Base-by-base conservation (phyloP, 352 stramenopile genomes). In the Pythium sp. region DNA sequence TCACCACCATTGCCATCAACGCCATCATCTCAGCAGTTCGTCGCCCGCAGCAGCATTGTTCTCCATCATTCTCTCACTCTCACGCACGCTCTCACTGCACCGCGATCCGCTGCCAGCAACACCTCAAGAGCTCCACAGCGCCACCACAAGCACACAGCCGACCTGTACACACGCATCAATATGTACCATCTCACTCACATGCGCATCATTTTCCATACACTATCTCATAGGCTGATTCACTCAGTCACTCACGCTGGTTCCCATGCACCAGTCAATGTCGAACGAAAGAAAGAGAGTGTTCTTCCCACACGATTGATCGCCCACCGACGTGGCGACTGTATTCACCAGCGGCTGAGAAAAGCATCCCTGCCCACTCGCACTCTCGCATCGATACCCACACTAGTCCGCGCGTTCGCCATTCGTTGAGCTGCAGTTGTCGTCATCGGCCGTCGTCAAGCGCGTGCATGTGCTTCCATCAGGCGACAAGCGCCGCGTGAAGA, bases 341-440 rank as follows among this genome's bases (percentile, higher is more conserved):
- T 15, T 49, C 54, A 28, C 28, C 54, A 41, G 53, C 26, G 5
- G 54, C 9, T 15, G 8, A 41, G 1, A 38, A 30, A 22, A 14
- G 4, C 5, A 15, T 8, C 15, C 54, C 8, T 12, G 22, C 2
- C 28, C 54, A 41, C 28, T 59, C 28, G 28, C 54, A 41, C 5
- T 41, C 54, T 9, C 54, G 41, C 41, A 49, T 49, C 41, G 26
- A 9, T 22, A 22, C 26, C 8, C 54, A 41, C 28, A 59, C 15
- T 15, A 49, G 15, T 49, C 15, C 54, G 12, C 54, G 28, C 54
- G 15, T 41, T 3, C 54, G 54, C 15, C n/a, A 30, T 26, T 41
- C 41, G 41, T 49, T n/a, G 41, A 49, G 54, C 54, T 57, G 51
- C 24, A 41, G 54, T 41, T 59, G 28, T 59, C 54, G n/a, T 59